Percentiles rank a stretch among this genome's conserved stretches.
phyloP scores from a whole-genome alignment of 345 rosid species.

The Brassica juncea region DNA sequence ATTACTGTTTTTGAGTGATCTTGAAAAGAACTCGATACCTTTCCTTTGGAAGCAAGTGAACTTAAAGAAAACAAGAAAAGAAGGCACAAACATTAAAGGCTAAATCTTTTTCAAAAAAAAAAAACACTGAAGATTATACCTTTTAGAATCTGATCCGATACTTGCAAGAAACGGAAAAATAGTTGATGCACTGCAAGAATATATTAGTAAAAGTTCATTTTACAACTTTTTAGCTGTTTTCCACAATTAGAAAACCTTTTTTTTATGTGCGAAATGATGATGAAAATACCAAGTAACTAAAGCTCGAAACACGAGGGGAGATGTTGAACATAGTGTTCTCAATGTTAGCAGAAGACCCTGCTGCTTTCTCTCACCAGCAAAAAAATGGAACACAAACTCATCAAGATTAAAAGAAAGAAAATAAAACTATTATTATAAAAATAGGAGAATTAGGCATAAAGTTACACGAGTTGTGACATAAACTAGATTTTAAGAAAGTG shows the following conservation, averaged over 20 bases:
- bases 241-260: conserved; percentile 8
- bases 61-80: not conserved
- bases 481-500: not conserved
- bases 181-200: not conserved
- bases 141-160: conserved; percentile 36
- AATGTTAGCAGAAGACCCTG: conserved; percentile 18
- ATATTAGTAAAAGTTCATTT: conserved; percentile 4
- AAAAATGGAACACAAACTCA: conserved; percentile 12
- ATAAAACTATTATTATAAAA: not conserved
- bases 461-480: conserved; percentile 10
- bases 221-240: conserved; percentile 34
- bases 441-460: conserved; percentile 26
- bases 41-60: conserved; percentile 39
- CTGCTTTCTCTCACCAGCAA: conserved; percentile 35
- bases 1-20: conserved; percentile 30
- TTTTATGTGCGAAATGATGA: not conserved
- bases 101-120: too few relatives aligned
- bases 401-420: not conserved
- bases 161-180: conserved; percentile 25
- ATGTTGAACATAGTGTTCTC: conserved; percentile 34
- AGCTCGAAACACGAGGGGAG: conserved; percentile 29
- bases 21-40: conserved; percentile 29
- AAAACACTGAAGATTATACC: conserved; percentile 17
- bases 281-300: not conserved
- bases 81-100: not conserved